phyloP scores from a whole-genome alignment of 371 early-diverging fungal genomes.

The Apophysomyces trapeziformis region DNA sequence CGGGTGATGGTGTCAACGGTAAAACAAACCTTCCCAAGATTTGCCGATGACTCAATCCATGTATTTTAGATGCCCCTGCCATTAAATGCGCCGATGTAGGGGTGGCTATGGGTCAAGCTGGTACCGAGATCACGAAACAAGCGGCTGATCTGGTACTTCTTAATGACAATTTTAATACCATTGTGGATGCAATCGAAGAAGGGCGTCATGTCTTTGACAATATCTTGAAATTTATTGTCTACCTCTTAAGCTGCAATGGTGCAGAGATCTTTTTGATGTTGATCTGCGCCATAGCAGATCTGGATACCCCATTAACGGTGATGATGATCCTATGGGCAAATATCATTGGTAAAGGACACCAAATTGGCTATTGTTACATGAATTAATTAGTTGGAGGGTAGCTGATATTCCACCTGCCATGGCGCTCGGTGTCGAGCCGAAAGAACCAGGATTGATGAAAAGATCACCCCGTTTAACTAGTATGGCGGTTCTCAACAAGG shows the following conservation, averaged over 20 bases:
- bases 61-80: slow-evolving; percentile 80
- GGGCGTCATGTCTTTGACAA: slow-evolving; percentile 89
- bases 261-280: slow-evolving; percentile 71
- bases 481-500: slow-evolving; percentile 58
- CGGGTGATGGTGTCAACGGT: slow-evolving; percentile 87
- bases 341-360: slow-evolving; percentile 52
- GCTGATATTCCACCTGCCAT: slow-evolving; percentile 78
- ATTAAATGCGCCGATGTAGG: slow-evolving; percentile 93
- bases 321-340: slow-evolving; percentile 54
- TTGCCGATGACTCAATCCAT: neutral
- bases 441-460: slow-evolving; percentile 75
- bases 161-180: slow-evolving; percentile 84
- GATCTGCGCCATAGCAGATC: slow-evolving; percentile 39
- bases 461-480: slow-evolving; percentile 72
- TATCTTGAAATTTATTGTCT: slow-evolving; percentile 88
- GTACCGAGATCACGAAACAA: slow-evolving; percentile 89
- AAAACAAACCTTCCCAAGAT: neutral
- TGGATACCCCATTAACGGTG: slow-evolving; percentile 60
- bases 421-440: slow-evolving; percentile 81
- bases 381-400: neutral
- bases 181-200: slow-evolving; percentile 77
- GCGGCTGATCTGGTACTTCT: slow-evolving; percentile 88
- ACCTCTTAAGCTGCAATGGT: slow-evolving; percentile 85
- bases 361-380: neutral
- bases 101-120: slow-evolving; percentile 89